Base-by-base conservation (phyloP, 1,284 basidiomycete genomes). In the Ganoderma boninense region DNA sequence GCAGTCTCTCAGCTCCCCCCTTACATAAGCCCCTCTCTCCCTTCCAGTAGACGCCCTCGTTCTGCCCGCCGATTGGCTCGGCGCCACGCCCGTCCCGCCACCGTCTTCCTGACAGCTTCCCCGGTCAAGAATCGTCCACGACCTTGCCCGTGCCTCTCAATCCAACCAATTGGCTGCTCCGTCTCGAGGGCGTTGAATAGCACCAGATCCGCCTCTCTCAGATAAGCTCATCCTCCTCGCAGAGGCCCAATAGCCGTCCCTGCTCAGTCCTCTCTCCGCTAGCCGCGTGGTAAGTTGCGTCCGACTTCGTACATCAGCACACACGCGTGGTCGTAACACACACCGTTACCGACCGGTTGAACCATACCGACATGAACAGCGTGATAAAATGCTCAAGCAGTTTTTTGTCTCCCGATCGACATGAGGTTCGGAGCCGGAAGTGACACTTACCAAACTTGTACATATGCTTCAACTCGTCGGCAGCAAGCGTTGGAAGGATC, bases 1-100 rank as follows among this genome's bases (percentile, higher is more conserved):
- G 72, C 71, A 65, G 69, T 69, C 73, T 66, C 71, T 67, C 69
- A 71, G 59, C 70, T 69, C 69, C 68, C 29, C 26, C 60, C 66
- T 75, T 67, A 73, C 65, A 56, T 73, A 71, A 73, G 62, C 70
- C 10, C 59, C 2, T n/a, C 62, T 40, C 40, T 23, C 13, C 20
- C 14, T 60, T 14, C n/a, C 4, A 40, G 2, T 49, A 69, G 69
- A 14, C 72, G 72, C 72, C 65, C 65, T 20, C n/a, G 26, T 42
- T 52, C 56, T 54, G 44, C 18, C 7, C 38, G 20, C 69, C 66
- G 40, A 74, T 74, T 74, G 73, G 73, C 68, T 62, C 60, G 57
- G 40, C 23, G 35, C 2, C 54, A 18, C 54, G 54, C 54, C 29
- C 49, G 49, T 26, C 4, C 23, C 11, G 49, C 49, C 49, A 26